Conservation (phyloP, 768 basidiomycete species). For the Leucocoprinus sp. region DNA sequence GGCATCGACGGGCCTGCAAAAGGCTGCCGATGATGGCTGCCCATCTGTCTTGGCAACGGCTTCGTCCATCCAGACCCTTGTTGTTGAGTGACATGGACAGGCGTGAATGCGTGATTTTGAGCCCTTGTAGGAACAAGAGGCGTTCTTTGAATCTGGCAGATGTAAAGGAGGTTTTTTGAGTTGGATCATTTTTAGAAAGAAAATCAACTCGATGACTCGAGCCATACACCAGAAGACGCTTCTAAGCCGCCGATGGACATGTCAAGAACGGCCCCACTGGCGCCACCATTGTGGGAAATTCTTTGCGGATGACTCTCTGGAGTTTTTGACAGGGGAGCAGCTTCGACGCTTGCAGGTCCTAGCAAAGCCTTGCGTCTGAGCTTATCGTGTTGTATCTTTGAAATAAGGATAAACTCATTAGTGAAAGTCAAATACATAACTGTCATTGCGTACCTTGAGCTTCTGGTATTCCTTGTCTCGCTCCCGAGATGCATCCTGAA, state of each 20-base stretch:
- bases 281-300: slow-evolving; percentile 11
- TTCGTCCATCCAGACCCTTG: slow-evolving; percentile 12
- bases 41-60: neutral
- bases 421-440: too few species aligned
- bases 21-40: slow-evolving; percentile 38
- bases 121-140: slow-evolving; percentile 53
- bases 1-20: slow-evolving; percentile 20
- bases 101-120: slow-evolving; percentile 19
- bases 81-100: slow-evolving; percentile 17
- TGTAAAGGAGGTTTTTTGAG: neutral
- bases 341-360: slow-evolving; percentile 19
- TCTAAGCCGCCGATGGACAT: slow-evolving; percentile 58
- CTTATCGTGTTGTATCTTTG: slow-evolving; percentile 75
- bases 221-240: slow-evolving; percentile 47
- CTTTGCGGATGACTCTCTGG: slow-evolving; percentile 3
- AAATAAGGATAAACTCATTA: too few species aligned
- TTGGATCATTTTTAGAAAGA: neutral
- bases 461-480: slow-evolving; percentile 85
- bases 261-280: neutral
- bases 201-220: neutral
- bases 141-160: slow-evolving; percentile 56
- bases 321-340: slow-evolving; percentile 3
- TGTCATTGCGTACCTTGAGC: slow-evolving; percentile 47
- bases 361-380: slow-evolving; percentile 76
- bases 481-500: slow-evolving; percentile 68